phyloP scores from a whole-genome alignment of 768 basidiomycete genomes.

The Boletus tomentosulus region DNA sequence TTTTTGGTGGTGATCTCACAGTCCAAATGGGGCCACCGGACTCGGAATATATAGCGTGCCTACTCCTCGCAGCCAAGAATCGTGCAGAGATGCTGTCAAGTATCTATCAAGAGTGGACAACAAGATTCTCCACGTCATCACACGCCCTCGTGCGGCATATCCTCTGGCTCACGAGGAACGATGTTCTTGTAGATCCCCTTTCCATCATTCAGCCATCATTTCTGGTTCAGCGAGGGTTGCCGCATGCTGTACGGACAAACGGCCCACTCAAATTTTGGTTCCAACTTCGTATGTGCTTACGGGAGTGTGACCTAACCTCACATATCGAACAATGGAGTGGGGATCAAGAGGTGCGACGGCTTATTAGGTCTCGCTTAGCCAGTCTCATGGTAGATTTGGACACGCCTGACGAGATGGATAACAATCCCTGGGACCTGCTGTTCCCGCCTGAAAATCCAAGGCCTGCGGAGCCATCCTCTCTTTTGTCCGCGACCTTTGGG shows the following conservation, averaged over 20 bases:
- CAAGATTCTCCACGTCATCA: slow-evolving; percentile 29
- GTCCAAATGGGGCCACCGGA: slow-evolving; percentile 28
- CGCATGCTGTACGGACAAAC: slow-evolving; percentile 64
- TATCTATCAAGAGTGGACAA: slow-evolving; percentile 28
- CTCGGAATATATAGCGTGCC: slow-evolving; percentile 25
- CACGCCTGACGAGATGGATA: slow-evolving; percentile 27
- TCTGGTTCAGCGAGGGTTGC: slow-evolving; percentile 70
- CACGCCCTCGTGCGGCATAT: slow-evolving; percentile 44
- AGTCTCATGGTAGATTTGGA: slow-evolving; percentile 43
- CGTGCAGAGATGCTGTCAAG: slow-evolving; percentile 10
- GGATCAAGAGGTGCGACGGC: slow-evolving; percentile 32
- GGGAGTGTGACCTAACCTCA: slow-evolving; percentile 40
- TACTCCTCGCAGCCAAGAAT: slow-evolving; percentile 11
- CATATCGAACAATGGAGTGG: slow-evolving; percentile 6
- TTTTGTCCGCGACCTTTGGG: slow-evolving; percentile 12
- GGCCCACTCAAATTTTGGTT: slow-evolving; percentile 72
- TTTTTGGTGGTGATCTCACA: slow-evolving; percentile 22
- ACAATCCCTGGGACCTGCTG: slow-evolving; percentile 22
- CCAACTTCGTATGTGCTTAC: slow-evolving; percentile 56
- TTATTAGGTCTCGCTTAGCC: slow-evolving; percentile 38
- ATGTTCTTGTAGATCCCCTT: slow-evolving; percentile 63
- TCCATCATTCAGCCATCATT: slow-evolving; percentile 84
- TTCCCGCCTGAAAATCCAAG: slow-evolving; percentile 11
- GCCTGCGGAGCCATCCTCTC: slow-evolving; percentile 5
- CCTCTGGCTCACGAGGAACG: slow-evolving; percentile 46